phyloP scores from a whole-genome alignment of 805 yeast species.

The Saccharomycopsis synnaedendra region DNA sequence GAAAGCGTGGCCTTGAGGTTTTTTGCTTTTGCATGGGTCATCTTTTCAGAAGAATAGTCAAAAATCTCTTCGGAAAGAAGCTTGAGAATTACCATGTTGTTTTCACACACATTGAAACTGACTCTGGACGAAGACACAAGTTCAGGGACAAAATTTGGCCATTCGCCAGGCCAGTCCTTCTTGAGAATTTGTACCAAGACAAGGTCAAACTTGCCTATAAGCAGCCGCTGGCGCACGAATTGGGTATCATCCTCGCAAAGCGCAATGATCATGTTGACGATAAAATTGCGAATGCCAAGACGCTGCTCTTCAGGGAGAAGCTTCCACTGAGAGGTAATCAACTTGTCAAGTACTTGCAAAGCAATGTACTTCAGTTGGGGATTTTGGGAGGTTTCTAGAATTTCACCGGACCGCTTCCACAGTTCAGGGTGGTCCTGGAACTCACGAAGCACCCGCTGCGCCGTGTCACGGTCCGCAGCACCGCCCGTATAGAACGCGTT shows the following conservation, averaged over 20 bases:
- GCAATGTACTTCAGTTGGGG: conserved; percentile 91
- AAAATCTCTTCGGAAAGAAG: conserved; percentile 91
- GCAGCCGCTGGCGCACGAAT: conserved; percentile 62
- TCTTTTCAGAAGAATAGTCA: conserved; percentile 88
- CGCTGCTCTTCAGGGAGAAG: conserved; percentile 81
- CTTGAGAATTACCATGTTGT: conserved; percentile 87
- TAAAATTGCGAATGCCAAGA: conserved; percentile 84
- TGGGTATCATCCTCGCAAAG: conserved; percentile 75
- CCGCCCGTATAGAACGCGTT: conserved; percentile 73
- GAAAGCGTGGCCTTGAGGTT: conserved; percentile 74
- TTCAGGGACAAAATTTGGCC: conserved; percentile 97
- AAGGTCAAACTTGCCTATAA: conserved; percentile 86
- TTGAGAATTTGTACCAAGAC: conserved; percentile 89
- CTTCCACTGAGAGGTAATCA: conserved; percentile 91
- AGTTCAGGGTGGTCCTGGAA: conserved; percentile 93
- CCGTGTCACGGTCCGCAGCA: conserved; percentile 42
- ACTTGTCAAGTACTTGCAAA: conserved; percentile 75
- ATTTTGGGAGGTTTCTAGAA: conserved; percentile 64
- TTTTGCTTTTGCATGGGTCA: conserved; percentile 92
- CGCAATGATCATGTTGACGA: conserved; percentile 86
- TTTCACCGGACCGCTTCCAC: conserved; percentile 90
- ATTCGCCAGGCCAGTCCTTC: conserved; percentile 98
- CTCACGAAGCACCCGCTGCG: conserved; percentile 60
- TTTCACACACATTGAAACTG: conserved; percentile 90
- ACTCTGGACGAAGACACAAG: conserved; percentile 75